Conservation (phyloP, 2,329 filamentous ascomycete species). For the Penicillium corylophilum region DNA sequence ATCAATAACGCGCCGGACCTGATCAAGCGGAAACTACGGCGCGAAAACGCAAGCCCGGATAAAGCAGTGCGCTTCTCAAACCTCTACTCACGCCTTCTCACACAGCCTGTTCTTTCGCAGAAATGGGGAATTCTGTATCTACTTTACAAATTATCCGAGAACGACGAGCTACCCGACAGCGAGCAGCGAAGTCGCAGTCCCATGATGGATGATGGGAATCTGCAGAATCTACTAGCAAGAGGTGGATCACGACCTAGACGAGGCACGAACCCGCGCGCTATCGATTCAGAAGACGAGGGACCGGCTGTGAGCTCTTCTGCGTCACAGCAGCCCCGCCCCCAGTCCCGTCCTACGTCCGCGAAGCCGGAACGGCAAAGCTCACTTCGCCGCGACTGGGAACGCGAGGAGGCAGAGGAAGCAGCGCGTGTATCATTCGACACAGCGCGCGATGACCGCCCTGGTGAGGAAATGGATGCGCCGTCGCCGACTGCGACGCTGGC, state of each 20-base stretch:
- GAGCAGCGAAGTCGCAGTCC: conserved; percentile 36
- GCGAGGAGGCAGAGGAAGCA: conserved; percentile 17
- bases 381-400: conserved; percentile 22
- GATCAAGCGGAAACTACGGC: conserved; percentile 83
- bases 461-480: conserved; percentile 17
- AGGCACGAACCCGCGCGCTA: conserved; percentile 13
- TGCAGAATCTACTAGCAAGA: conserved; percentile 39
- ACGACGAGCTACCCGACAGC: conserved; percentile 24
- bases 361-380: conserved; percentile 29
- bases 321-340: conserved; percentile 30
- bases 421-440: conserved; percentile 19
- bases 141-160: conserved; percentile 73
- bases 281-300: conserved; percentile 36
- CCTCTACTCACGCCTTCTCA: conserved; percentile 82
- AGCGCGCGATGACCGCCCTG: conserved; percentile 22
- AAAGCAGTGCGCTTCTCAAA: conserved; percentile 84
- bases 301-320: conserved; percentile 43
- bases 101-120: conserved; percentile 87
- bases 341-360: conserved; percentile 4
- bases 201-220: conserved; percentile 38
- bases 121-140: conserved; percentile 98
- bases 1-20: conserved; percentile 90
- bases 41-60: conserved; percentile 69
- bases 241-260: conserved; percentile 22
- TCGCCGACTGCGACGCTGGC: conserved; percentile 20